Percentiles rank a stretch among this genome's conserved stretches.
Evolutionary conservation across 345 rosid genomes (phyloP).

Genomic region (Brassica cretica): DNA sequence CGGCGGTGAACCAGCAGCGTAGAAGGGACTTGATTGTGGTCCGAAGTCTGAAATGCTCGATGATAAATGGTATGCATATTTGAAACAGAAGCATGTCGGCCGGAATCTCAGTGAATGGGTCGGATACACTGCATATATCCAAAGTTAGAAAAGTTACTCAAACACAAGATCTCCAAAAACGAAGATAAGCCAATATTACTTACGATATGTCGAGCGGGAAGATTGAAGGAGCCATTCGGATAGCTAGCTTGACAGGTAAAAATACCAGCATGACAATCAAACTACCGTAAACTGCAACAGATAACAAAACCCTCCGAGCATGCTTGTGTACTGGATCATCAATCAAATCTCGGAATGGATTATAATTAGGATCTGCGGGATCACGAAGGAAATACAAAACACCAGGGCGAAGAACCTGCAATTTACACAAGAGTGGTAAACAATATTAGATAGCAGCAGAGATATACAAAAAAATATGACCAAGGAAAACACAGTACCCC

Average conservation of each 20-base stretch:
- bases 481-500: slow-evolving; percentile 61
- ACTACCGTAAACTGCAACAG: slow-evolving; percentile 98
- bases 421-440: slow-evolving; percentile 18
- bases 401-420: slow-evolving; percentile 93
- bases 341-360: slow-evolving; percentile 96
- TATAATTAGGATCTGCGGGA: slow-evolving; percentile 99
- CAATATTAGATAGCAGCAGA: background rate
- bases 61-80: slow-evolving; percentile 95
- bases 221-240: slow-evolving; percentile 82
- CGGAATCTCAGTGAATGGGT: slow-evolving; percentile 98
- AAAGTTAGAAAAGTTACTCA: slow-evolving; percentile 7
- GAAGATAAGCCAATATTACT: slow-evolving; percentile 32
- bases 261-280: slow-evolving; percentile 97
- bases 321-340: slow-evolving; percentile 99
- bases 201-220: slow-evolving; percentile 98
- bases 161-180: slow-evolving; percentile 17
- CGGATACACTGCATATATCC: slow-evolving; percentile 71
- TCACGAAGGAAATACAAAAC: slow-evolving; percentile 95
- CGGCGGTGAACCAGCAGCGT: slow-evolving; percentile 88
- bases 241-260: slow-evolving; percentile 96
- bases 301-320: slow-evolving; percentile 95
- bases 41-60: slow-evolving; percentile 91
- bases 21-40: slow-evolving; percentile 89
- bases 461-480: background rate
- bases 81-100: slow-evolving; percentile 99